A percentile compares a stretch with the other conserved stretches of the same genome.
Conservation (phyloP, 148 eudicot species). For the Salicornia ramosissima region DNA sequence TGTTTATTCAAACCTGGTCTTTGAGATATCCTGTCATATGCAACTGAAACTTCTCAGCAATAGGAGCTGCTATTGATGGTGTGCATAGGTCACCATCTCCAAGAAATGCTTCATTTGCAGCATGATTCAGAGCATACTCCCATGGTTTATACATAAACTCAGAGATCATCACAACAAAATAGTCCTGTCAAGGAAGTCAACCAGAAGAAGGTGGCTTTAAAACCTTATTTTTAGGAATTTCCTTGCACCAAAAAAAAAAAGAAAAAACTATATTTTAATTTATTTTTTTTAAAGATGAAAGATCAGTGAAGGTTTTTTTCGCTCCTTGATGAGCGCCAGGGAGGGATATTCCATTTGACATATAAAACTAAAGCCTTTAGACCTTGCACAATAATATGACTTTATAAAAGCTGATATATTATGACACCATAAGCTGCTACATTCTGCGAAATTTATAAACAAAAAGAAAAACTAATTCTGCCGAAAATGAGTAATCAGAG, state of each 20-base stretch:
- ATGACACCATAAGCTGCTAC: background rate
- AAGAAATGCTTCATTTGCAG: constrained; percentile 39
- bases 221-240: background rate
- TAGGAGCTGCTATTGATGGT: constrained; percentile 80
- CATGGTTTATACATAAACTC: constrained; percentile 85
- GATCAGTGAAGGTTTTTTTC: background rate
- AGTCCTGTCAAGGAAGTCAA: constrained; percentile 48
- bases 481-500: background rate
- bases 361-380: background rate
- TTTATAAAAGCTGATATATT: background rate
- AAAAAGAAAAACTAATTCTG: background rate
- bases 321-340: background rate
- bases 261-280: background rate
- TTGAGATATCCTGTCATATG: constrained; percentile 56
- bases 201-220: background rate
- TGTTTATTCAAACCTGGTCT: constrained; percentile 52
- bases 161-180: constrained; percentile 73
- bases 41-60: constrained; percentile 73
- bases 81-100: constrained; percentile 64
- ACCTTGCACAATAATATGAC: background rate
- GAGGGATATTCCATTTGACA: background rate
- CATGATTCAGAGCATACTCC: constrained; percentile 66
- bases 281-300: background rate
- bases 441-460: background rate
- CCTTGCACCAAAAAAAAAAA: background rate